Evolutionary conservation across 495 filamentous ascomycete species (phyloP).

Genomic region (Neurospora terricola): DNA sequence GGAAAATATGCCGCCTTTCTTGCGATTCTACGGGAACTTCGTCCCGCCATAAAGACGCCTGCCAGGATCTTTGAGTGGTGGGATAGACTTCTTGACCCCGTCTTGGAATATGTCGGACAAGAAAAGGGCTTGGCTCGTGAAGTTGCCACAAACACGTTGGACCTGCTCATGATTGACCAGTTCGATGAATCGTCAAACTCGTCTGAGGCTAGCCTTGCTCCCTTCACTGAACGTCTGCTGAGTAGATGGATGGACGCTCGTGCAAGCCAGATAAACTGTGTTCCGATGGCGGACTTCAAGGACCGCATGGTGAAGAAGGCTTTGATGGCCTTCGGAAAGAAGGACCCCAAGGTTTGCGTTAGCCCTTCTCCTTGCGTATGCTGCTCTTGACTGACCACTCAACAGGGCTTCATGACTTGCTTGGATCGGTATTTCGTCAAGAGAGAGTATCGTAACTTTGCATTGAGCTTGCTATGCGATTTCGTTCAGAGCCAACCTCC

Average conservation of each 20-base stretch:
- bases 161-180: constrained; percentile 48
- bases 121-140: constrained; percentile 50
- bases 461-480: constrained; percentile 48
- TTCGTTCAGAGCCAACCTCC: constrained; percentile 61
- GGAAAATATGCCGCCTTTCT: constrained; percentile 53
- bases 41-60: constrained; percentile 45
- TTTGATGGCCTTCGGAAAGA: constrained; percentile 52
- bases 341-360: constrained; percentile 50
- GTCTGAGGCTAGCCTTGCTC: constrained; percentile 26
- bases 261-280: constrained; percentile 28
- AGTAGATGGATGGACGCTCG: constrained; percentile 49
- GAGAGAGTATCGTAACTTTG: constrained; percentile 45
- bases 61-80: constrained; percentile 54
- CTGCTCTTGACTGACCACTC: not conserved
- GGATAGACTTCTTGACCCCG: constrained; percentile 49
- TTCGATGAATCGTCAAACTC: constrained; percentile 40
- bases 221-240: constrained; percentile 46
- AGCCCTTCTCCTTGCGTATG: not conserved
- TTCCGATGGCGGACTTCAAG: constrained; percentile 38
- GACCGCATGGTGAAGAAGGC: constrained; percentile 43
- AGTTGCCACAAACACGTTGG: constrained; percentile 41
- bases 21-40: constrained; percentile 45
- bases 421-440: constrained; percentile 51
- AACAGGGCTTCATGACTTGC: constrained; percentile 47
- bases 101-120: constrained; percentile 44